Conservation (phyloP, 805 yeast species). For the Ogataea ganodermae region DNA sequence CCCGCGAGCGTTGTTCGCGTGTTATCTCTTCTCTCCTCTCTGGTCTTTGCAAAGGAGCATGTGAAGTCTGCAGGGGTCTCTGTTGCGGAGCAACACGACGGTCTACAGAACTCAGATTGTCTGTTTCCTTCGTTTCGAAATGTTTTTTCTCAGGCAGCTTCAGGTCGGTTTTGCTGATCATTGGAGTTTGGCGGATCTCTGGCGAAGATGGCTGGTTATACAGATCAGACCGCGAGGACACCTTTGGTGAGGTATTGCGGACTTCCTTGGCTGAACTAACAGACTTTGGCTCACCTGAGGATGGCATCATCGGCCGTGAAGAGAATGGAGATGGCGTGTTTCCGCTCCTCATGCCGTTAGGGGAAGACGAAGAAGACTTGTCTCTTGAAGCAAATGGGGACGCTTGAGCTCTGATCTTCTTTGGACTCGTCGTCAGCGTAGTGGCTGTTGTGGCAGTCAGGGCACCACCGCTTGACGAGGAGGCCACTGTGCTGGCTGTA, state of each 20-base stretch:
- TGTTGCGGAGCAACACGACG: too few relatives aligned
- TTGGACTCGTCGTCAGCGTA: conserved; percentile 9
- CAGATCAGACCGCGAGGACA: too few relatives aligned
- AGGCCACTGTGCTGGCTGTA: conserved; percentile 12
- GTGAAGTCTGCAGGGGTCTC: too few relatives aligned
- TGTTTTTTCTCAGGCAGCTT: not conserved
- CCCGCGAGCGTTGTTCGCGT: too few relatives aligned
- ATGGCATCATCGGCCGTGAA: not conserved
- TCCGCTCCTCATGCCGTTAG: not conserved
- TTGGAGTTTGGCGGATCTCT: not conserved
- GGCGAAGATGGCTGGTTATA: not conserved
- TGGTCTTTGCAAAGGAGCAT: too few relatives aligned
- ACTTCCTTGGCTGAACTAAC: not conserved
- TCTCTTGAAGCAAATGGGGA: not conserved
- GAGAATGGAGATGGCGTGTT: not conserved
- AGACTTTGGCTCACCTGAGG: not conserved
- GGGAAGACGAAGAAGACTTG: too few relatives aligned
- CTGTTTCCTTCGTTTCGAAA: not conserved
- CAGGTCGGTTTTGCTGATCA: not conserved
- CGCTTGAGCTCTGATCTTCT: not conserved
- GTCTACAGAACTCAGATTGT: too few relatives aligned
- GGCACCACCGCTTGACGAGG: conserved; percentile 15
- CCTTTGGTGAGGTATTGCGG: not conserved
- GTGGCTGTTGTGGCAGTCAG: conserved; percentile 18
- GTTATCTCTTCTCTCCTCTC: too few relatives aligned